phyloP scores from a whole-genome alignment of 139 green algal species.

The Gonium pectorale region DNA sequence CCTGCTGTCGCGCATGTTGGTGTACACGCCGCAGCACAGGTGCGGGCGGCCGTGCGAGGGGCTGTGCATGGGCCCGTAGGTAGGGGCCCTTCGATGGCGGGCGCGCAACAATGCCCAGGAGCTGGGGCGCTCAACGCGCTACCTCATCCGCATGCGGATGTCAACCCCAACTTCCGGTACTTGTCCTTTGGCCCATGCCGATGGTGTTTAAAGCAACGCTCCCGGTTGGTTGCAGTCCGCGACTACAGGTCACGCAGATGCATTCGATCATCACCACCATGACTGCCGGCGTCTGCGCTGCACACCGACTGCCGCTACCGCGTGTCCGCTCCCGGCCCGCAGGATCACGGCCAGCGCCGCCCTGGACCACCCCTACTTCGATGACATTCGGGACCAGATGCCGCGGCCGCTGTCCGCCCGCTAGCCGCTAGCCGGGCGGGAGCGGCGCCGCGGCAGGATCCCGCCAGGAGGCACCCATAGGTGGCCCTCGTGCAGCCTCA shows the following conservation, averaged over 20 bases:
- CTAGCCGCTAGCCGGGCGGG: too few species aligned
- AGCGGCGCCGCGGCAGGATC: too few species aligned
- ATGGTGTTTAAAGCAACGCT: background rate
- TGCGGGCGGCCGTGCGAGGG: background rate
- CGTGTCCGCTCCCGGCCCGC: too few species aligned
- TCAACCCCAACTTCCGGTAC: background rate
- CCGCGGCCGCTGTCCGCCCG: too few species aligned
- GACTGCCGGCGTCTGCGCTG: background rate
- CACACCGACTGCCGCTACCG: background rate
- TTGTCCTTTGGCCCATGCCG: background rate
- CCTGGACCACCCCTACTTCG: constrained; percentile 84
- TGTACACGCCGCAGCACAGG: constrained; percentile 65
- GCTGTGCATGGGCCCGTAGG: background rate
- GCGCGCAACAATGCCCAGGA: background rate
- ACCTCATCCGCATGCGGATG: background rate
- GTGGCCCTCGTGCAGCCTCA: too few species aligned
- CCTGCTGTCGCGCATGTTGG: constrained; percentile 82
- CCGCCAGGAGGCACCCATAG: too few species aligned
- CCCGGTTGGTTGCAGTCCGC: background rate
- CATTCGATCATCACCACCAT: too few species aligned
- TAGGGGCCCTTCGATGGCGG: background rate
- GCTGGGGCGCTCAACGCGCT: too few species aligned
- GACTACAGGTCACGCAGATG: too few species aligned
- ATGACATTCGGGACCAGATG: constrained; percentile 64
- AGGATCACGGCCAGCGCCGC: constrained; percentile 76